These are phyloP conservation scores for Parathielavia appendiculata DNA, from an alignment of 495 filamentous ascomycete species.

Conservation along the genomic window DNA sequence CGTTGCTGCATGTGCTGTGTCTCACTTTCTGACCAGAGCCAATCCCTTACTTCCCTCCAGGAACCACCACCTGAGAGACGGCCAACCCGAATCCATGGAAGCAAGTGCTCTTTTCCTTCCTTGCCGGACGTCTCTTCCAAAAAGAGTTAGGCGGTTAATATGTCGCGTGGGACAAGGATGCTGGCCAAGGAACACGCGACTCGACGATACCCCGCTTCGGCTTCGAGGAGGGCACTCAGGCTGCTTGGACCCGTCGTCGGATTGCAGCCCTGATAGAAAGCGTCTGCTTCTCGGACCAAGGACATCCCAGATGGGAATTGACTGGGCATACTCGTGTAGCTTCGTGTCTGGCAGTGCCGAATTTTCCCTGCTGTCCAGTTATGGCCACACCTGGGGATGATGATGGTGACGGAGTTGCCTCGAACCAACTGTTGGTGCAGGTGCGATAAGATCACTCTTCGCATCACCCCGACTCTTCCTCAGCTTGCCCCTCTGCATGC, in stretches of 20 bases:
- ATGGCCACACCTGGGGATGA: neutral
- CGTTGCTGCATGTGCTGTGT: neutral
- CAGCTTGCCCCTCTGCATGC: conserved; percentile 40
- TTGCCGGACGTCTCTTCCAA: neutral
- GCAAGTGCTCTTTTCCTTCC: conserved; percentile 2
- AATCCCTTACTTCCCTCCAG: neutral
- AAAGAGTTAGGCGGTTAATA: neutral
- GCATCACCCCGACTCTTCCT: conserved; percentile 31
- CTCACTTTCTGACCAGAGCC: conserved; percentile 1
- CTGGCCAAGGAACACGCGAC: conserved; percentile 31
- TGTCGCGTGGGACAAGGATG: conserved; percentile 5
- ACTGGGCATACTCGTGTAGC: neutral
- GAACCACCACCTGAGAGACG: neutral
- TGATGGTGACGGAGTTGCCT: neutral
- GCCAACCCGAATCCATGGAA: neutral
- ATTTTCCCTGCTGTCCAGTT: neutral
- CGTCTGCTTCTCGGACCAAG: neutral
- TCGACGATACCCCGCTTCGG: conserved; percentile 6
- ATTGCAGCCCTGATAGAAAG: neutral
- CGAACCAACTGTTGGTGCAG: neutral
- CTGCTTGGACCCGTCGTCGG: neutral
- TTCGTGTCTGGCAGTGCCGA: neutral
- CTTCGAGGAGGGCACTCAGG: neutral
- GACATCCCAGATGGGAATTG: too few species aligned
- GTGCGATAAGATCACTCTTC: too few species aligned